Evolutionary conservation across 2,329 filamentous ascomycete species (phyloP), one percentile per base, ranked within the genome.

Genomic region (Cladophialophora exuberans): DNA sequence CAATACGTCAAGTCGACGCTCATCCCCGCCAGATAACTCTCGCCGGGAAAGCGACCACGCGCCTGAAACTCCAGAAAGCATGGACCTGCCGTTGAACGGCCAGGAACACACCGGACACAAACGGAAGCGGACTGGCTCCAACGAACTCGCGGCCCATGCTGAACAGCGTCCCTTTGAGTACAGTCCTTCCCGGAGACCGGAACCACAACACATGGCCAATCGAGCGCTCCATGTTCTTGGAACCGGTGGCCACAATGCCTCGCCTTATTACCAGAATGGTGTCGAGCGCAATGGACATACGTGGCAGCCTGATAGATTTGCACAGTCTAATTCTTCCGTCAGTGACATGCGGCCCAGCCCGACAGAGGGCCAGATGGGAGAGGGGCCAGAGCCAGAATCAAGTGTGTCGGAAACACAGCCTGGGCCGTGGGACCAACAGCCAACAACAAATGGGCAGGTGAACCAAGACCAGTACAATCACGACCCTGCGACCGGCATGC

Each of bases 331-430:
- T 22, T 39, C 18, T 33, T 35, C 33, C 38, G 11, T 35, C 17
- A 57, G 57, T 47, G 50, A 42, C 5, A 69, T 71, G 56, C 72
- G 73, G 50, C 70, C 73, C 2, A 73, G 75, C 47, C 62, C 71
- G 54, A 79, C 78, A 6, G 80, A 80, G 65, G 73, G 77, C 48
- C 77, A 77, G 45, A 65, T 82, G 33, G 77, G 74, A 13, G 79
- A 82, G 61, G 77, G 74, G 18, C 70, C 83, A 35, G 77, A 79
- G 60, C 73, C 78, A 52, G 79, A 80, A 49, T 72, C 74, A 20
- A 74, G 76, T 52, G 69, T 66, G 54, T 66, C 73, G 62, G 73
- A 76, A 65, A 35, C 69, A 66, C 53, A 64, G 56, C 13, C 67
- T 69, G 58, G 64, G 63, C 15, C 64, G 67, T 30, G 63, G 67